Percentiles rank a stretch among this genome's conserved stretches.
phyloP scores from a whole-genome alignment of 805 yeast genomes.

The Starmerella potacharoeniae region DNA sequence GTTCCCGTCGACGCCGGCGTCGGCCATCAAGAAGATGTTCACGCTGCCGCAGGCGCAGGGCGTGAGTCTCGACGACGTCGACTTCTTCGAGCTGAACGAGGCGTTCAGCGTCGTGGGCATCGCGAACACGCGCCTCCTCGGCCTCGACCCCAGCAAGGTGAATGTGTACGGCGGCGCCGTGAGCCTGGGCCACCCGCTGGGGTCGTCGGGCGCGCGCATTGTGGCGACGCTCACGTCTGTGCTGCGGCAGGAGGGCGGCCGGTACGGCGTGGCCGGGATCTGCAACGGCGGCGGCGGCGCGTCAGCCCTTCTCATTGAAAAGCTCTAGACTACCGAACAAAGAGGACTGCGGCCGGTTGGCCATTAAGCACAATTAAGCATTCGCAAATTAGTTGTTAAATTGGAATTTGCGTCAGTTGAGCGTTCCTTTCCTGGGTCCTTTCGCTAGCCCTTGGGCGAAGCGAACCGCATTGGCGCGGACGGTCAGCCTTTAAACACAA shows the following conservation, averaged over 20 bases:
- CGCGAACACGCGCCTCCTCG: conserved; percentile 66
- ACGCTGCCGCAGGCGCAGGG: conserved; percentile 52
- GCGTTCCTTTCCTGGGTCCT: too few species aligned
- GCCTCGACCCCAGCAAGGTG: conserved; percentile 51
- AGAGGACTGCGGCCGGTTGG: too few species aligned
- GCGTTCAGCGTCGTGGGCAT: conserved; percentile 95
- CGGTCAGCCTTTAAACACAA: too few species aligned
- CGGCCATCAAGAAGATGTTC: conserved; percentile 92
- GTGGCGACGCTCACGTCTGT: conserved; percentile 76
- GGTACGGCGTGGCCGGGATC: conserved; percentile 87
- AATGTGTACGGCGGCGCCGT: conserved; percentile 96
- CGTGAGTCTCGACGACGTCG: conserved; percentile 53
- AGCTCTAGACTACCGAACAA: conserved; percentile 27
- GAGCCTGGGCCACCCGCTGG: conserved; percentile 91
- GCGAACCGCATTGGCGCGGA: too few species aligned
- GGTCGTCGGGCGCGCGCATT: conserved; percentile 92
- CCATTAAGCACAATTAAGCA: neutral
- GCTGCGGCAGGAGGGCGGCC: conserved; percentile 72
- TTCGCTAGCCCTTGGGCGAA: too few species aligned
- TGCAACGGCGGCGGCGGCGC: conserved; percentile 99
- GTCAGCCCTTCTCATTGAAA: conserved; percentile 79
- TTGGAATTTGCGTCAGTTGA: too few species aligned
- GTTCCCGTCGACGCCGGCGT: conserved; percentile 90
- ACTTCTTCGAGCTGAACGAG: conserved; percentile 91
- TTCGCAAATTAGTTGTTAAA: neutral